These are phyloP conservation scores for Pseudogymnoascus sp. DNA, from an alignment of 2,329 filamentous ascomycete genomes.

Conservation along the genomic window DNA sequence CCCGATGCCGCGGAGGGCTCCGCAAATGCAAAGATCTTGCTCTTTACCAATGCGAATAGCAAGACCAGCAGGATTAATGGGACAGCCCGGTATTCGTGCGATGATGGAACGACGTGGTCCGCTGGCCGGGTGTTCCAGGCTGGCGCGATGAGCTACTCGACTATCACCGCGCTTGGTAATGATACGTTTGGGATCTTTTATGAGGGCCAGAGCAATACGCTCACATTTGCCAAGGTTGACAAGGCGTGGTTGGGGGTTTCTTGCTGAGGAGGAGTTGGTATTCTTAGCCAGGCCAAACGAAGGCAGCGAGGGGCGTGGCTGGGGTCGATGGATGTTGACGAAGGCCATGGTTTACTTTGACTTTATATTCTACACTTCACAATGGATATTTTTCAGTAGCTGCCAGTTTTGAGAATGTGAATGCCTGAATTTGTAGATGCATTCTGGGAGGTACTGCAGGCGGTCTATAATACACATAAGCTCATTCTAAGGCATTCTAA, in stretches of 20 bases:
- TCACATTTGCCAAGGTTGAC: neutral
- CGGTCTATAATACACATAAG: neutral
- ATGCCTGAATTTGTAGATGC: neutral
- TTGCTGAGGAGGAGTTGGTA: neutral
- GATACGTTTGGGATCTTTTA: slow-evolving; percentile 1
- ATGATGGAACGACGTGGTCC: slow-evolving; percentile 1
- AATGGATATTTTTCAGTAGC: neutral
- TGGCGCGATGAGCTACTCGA: neutral
- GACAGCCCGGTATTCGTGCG: neutral
- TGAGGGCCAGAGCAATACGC: neutral
- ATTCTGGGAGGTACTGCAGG: neutral
- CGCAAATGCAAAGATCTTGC: neutral
- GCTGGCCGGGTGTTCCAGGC: neutral
- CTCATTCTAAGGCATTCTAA: neutral
- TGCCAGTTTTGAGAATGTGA: neutral
- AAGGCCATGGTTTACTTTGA: neutral
- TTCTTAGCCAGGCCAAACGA: neutral
- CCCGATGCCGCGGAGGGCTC: neutral
- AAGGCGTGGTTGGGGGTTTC: neutral
- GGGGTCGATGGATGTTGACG: neutral
- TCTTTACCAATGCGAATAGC: neutral
- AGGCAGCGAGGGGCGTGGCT: neutral
- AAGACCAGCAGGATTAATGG: neutral
- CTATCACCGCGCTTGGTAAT: neutral
- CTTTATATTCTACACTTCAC: neutral